Base-by-base conservation (phyloP, 352 stramenopile species). In the Phytophthora foliorum region DNA sequence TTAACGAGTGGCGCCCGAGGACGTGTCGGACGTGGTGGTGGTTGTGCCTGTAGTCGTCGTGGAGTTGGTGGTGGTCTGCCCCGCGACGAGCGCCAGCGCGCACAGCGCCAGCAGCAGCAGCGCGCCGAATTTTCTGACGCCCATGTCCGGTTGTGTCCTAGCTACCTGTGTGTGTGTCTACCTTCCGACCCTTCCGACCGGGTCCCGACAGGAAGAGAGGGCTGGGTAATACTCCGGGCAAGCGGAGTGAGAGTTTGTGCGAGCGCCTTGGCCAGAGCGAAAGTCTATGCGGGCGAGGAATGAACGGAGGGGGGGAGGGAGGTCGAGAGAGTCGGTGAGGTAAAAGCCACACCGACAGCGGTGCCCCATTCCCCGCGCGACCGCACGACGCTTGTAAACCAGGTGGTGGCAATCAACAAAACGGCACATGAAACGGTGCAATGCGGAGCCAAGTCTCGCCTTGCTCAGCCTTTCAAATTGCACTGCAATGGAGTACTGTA, bases 321-420 rank as follows among this genome's bases (percentile, higher is more conserved):
- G 49, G 19, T 27, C 51, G 32, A 76, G 57, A 77, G 63, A 77
- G 69, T 73, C 63, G 57, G 69, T 70, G 42, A 56, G 44, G 69
- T 74, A 77, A 74, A 77, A 64, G 49, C 63, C 61, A 56, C 44
- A 21, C 11, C 25, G 13, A 8, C 29, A 6, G 3, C 25, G 25
- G 6, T 6, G 32, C 22, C 56, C 63, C 56, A 54, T 55, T 45
- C 57, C 62, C 36, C 31, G 56, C 63, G 50, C 64, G 68, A 72
- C 50, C 27, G 25, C 32, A 72, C 64, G 64, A 72, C 57, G 48
- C 13, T 14, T 10, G 4, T 17, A 6, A 4, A 10, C 57, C 65
- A 72, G 50, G 68, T 63, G 65, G 63, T 36, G 24, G 10, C 53
- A 53, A 68, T 67, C 48, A 48, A 61, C 56, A 25, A 61, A 62